Conservation (phyloP, 352 stramenopile species). For the Phytopythium sindhum region DNA sequence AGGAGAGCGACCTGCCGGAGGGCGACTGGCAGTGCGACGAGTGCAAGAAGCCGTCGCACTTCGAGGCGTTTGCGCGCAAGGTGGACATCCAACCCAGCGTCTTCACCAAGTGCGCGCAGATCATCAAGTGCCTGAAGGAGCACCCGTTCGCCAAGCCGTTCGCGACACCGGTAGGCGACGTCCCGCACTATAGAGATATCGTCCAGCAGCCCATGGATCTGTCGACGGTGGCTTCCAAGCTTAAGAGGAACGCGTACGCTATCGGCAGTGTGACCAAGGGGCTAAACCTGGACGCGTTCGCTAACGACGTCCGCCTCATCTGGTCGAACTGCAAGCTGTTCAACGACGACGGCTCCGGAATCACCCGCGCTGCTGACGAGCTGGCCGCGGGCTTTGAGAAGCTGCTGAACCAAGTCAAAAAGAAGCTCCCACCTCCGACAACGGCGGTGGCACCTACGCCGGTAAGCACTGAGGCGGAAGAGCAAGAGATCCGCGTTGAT, state of each 20-base stretch:
- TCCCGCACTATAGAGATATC: conserved; percentile 68
- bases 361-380: conserved; percentile 67
- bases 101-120: conserved; percentile 59
- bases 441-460: background rate
- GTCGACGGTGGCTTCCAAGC: conserved; percentile 64
- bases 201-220: conserved; percentile 84
- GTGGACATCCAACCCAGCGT: conserved; percentile 54
- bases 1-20: conserved; percentile 65
- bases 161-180: conserved; percentile 65
- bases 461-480: background rate
- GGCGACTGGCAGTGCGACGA: conserved; percentile 82
- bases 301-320: conserved; percentile 74
- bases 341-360: conserved; percentile 81
- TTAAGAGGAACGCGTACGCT: conserved; percentile 55
- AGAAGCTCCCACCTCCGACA: background rate
- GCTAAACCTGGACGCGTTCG: conserved; percentile 50
- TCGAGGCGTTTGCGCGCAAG: conserved; percentile 39
- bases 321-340: conserved; percentile 85
- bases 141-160: conserved; percentile 83
- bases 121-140: conserved; percentile 63
- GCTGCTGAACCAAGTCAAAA: conserved; percentile 38
- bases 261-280: conserved; percentile 40
- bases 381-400: conserved; percentile 63
- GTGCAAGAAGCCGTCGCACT: conserved; percentile 72
- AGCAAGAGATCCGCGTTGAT: background rate